phyloP scores from a whole-genome alignment of 2,329 filamentous ascomycete species.

The Xylariaceae sp. region DNA sequence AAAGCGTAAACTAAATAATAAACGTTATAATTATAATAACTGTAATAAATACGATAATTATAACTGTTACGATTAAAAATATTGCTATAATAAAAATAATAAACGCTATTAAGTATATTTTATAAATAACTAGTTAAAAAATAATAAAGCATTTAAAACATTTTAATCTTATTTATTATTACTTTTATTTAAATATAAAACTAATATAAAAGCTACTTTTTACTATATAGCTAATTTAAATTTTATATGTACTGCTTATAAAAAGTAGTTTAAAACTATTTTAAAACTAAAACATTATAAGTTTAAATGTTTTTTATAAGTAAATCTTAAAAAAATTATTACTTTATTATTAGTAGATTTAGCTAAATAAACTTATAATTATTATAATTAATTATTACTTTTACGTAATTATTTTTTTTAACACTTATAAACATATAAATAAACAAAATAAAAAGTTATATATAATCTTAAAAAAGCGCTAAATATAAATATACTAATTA shows the following conservation, averaged over 20 bases:
- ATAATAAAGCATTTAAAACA: not conserved
- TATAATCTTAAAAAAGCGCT: not conserved
- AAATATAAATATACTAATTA: not conserved
- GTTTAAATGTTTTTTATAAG: not conserved
- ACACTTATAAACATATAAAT: not conserved
- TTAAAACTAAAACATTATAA: not conserved
- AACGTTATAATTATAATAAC: not conserved
- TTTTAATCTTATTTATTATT: too few species aligned
- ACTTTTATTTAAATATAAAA: too few species aligned
- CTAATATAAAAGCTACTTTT: too few species aligned
- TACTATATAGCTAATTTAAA: too few species aligned
- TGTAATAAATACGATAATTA: not conserved
- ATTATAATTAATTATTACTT: not conserved
- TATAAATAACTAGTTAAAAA: not conserved
- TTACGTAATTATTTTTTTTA: not conserved
- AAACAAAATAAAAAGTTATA: not conserved
- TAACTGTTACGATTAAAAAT: too few species aligned
- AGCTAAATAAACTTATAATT: not conserved
- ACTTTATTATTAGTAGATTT: not conserved
- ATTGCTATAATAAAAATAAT: too few species aligned
- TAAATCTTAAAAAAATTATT: not conserved
- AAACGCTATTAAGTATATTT: not conserved
- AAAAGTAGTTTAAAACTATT: not conserved
- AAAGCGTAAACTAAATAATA: not conserved
- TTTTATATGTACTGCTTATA: too few species aligned